Percentiles rank a stretch among this genome's conserved stretches.
These are phyloP conservation scores for Phaeosphaeria sp. DNA, from an alignment of 2,329 filamentous ascomycete species.

Conservation along the genomic window DNA sequence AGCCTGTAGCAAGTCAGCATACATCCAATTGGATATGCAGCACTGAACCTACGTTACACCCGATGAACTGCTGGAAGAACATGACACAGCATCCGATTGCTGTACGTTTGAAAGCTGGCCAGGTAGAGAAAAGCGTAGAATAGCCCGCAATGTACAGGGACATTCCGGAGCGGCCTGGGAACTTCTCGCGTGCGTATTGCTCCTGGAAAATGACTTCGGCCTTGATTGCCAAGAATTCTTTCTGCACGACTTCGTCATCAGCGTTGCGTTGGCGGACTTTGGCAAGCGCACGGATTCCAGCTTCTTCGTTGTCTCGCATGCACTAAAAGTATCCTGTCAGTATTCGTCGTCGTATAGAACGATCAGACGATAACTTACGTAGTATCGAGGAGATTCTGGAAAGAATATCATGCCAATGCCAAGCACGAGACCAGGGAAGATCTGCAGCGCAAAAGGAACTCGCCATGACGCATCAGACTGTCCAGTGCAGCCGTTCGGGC, in stretches of 20 bases:
- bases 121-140: slow-evolving; percentile 57
- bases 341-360: neutral
- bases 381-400: slow-evolving; percentile 35
- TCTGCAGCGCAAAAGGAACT: slow-evolving; percentile 80
- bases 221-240: slow-evolving; percentile 64
- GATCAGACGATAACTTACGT: slow-evolving; percentile 1
- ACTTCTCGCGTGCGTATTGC: slow-evolving; percentile 45
- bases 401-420: slow-evolving; percentile 61
- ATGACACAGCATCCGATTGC: slow-evolving; percentile 37
- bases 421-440: slow-evolving; percentile 79
- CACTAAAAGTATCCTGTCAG: slow-evolving; percentile 5
- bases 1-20: slow-evolving; percentile 44
- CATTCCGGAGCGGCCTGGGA: slow-evolving; percentile 49
- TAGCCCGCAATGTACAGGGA: slow-evolving; percentile 63
- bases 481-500: slow-evolving; percentile 26
- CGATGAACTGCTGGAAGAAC: slow-evolving; percentile 66
- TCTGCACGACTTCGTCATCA: slow-evolving; percentile 64
- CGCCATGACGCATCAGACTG: slow-evolving; percentile 56
- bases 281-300: slow-evolving; percentile 56
- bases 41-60: slow-evolving; percentile 71
- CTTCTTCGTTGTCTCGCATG: slow-evolving; percentile 49
- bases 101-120: slow-evolving; percentile 52
- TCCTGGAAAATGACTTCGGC: slow-evolving; percentile 64
- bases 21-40: neutral
- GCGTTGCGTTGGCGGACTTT: slow-evolving; percentile 52